A percentile compares a stretch with the other conserved stretches of the same genome.
Evolutionary conservation across 257 asterid genomes (phyloP).

Genomic region (Parsonsia alboflavescens): DNA sequence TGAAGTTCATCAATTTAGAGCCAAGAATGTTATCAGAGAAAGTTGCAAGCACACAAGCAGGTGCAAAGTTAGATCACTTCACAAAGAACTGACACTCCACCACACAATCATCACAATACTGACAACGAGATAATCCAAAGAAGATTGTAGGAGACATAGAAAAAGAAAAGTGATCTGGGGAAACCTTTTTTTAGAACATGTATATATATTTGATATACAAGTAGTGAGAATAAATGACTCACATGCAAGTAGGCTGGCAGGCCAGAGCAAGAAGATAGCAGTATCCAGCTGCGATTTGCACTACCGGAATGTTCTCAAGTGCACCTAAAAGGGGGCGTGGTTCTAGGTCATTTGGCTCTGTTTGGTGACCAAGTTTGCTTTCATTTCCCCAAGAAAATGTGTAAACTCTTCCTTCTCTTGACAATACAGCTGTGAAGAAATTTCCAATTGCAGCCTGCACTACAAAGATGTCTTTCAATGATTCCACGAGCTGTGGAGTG

Average conservation of each 20-base stretch:
- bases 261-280: slow-evolving; percentile 98
- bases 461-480: slow-evolving; percentile 83
- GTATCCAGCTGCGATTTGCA: slow-evolving; percentile 98
- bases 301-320: slow-evolving; percentile 79
- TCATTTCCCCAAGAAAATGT: slow-evolving; percentile 98
- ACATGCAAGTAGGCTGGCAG: slow-evolving; percentile 94
- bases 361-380: slow-evolving; percentile 84
- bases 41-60: neutral
- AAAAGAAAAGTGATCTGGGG: neutral
- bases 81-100: neutral
- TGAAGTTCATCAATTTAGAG: neutral
- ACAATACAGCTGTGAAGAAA: slow-evolving; percentile 91
- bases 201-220: neutral
- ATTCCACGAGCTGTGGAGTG: slow-evolving; percentile 77
- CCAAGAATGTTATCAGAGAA: neutral
- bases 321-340: slow-evolving; percentile 82
- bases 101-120: neutral
- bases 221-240: slow-evolving; percentile 29
- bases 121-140: neutral
- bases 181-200: neutral
- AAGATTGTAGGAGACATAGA: neutral
- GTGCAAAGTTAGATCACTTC: neutral
- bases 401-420: slow-evolving; percentile 90
- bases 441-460: slow-evolving; percentile 98
- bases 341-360: slow-evolving; percentile 70